These are phyloP conservation scores for Halenospora varia DNA, from an alignment of 495 filamentous ascomycete genomes.

Conservation along the genomic window DNA sequence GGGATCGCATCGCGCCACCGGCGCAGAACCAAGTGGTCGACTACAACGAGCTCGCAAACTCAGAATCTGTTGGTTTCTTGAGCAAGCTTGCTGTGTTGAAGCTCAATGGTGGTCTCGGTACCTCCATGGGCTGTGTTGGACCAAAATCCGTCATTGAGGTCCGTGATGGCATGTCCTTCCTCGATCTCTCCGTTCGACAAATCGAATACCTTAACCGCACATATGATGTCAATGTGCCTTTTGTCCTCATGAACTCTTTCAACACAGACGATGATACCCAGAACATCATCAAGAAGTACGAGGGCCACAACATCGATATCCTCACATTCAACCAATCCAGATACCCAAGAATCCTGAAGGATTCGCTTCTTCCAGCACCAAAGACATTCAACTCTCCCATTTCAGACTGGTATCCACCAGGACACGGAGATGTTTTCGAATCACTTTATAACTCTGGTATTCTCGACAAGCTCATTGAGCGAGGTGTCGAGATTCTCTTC, in stretches of 20 bases:
- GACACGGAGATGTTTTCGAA: constrained; percentile 99
- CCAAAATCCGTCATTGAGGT: constrained; percentile 99
- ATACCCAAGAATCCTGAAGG: constrained; percentile 95
- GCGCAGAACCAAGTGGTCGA: constrained; percentile 88
- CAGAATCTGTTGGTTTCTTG: constrained; percentile 86
- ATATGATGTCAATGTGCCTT: constrained; percentile 94
- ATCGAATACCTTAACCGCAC: constrained; percentile 99
- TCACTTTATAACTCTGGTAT: constrained; percentile 99
- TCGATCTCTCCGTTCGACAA: constrained; percentile 97
- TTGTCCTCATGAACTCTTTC: constrained; percentile 99
- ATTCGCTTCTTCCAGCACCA: constrained; percentile 93
- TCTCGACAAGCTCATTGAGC: constrained; percentile 89
- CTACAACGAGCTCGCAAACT: constrained; percentile 80
- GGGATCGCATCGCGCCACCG: constrained; percentile 93
- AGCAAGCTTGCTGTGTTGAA: constrained; percentile 98
- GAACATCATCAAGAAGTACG: constrained; percentile 99
- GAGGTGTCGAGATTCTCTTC: constrained; percentile 97
- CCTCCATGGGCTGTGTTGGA: constrained; percentile 98
- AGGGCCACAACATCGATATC: constrained; percentile 99
- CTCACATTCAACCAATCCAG: constrained; percentile 99
- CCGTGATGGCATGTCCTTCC: constrained; percentile 99
- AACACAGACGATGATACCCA: constrained; percentile 98
- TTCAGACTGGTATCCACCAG: constrained; percentile 97
- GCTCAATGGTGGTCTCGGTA: constrained; percentile 98
- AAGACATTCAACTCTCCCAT: constrained; percentile 85